Evolutionary conservation across 495 filamentous ascomycete species (phyloP), one percentile per base, ranked within the genome.

Genomic region (Hyaloscypha finlandica): DNA sequence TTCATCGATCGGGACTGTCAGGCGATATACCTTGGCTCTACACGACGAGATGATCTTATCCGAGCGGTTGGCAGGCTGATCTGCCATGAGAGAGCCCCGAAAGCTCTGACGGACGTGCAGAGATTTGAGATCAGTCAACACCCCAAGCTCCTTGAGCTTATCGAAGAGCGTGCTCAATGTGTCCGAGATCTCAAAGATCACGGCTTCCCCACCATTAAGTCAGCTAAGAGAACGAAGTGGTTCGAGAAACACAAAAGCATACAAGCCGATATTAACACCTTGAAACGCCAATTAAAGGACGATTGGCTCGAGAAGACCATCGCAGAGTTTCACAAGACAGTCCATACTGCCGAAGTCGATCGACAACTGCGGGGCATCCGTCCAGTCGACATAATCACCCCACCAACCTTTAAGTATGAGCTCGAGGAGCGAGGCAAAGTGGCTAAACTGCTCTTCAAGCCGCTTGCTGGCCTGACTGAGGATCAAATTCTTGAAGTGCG

Each of bases 1-100:
- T 25, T 25, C 2, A 25, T 25, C 2, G 2, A 25, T 25, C 2
- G 2, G 25, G 19, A 69, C 62, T 59, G 4, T 65, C 61, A 64
- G 29, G 67, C 61, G 6, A 69, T 69, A n/a, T 64, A 69, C 55
- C 62, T 69, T 35, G 37, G 67, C 33, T 31, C 33, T 64, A 45
- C 22, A 30, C 37, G 16, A 59, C 61, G 52, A 25, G 54, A 69
- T 30, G 61, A 69, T 65, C 61, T 69, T 31, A 60, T 65, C 3
- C 67, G 55, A 52, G 61, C 35, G 0, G 54, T 69, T 14, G 54
- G 67, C 32, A n/a, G 51, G 22, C 31, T 68, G 39, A 59, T 11
- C n/a, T 39, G 65, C 32, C 8, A 68, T 57, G 32, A 68, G 12
- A 22, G n/a, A 48, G 66, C 60, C 25, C 66, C 60, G 19, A 55